Evolutionary conservation across 352 stramenopile genomes (phyloP).

Genomic region (Saprolegnia diclina): DNA sequence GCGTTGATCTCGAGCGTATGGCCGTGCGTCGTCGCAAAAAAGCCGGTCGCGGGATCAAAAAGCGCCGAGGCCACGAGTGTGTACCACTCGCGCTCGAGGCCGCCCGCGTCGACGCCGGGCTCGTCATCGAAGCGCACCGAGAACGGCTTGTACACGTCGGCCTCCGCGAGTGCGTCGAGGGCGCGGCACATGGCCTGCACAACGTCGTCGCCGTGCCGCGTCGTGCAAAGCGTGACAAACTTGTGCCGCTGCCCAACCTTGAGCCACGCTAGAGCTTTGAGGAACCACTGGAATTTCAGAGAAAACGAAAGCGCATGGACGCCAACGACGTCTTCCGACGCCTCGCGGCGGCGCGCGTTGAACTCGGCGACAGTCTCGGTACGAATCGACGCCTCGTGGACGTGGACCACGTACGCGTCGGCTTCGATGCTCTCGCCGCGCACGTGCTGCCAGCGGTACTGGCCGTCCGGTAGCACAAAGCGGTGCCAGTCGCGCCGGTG

Average conservation of each 20-base stretch:
- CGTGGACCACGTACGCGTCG: no score
- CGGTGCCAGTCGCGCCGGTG: constrained; percentile 15
- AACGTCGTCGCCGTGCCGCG: constrained; percentile 46
- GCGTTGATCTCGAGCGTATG: constrained; percentile 46
- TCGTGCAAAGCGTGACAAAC: constrained; percentile 36
- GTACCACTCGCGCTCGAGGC: constrained; percentile 89
- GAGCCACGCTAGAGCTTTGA: constrained; percentile 39
- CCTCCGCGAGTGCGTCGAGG: constrained; percentile 66
- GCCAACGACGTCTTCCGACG: constrained; percentile 12
- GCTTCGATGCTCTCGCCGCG: no score
- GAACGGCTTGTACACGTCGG: constrained; percentile 75
- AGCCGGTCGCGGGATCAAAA: constrained; percentile 67
- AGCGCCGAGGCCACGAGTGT: constrained; percentile 75
- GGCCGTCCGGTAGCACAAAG: neutral
- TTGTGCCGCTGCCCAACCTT: neutral
- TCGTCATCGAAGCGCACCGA: constrained; percentile 81
- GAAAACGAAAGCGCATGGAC: constrained; percentile 75
- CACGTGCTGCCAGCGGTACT: neutral
- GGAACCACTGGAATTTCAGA: constrained; percentile 75
- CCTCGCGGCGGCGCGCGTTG: neutral
- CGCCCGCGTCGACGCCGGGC: constrained; percentile 78
- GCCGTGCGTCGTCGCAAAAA: constrained; percentile 71
- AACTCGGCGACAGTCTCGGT: neutral
- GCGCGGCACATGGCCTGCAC: constrained; percentile 77
- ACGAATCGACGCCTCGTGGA: no score